A percentile compares a stretch with the other conserved stretches of the same genome.
phyloP scores from a whole-genome alignment of 805 yeast species.

The Cyberlindnera bimundalis region DNA sequence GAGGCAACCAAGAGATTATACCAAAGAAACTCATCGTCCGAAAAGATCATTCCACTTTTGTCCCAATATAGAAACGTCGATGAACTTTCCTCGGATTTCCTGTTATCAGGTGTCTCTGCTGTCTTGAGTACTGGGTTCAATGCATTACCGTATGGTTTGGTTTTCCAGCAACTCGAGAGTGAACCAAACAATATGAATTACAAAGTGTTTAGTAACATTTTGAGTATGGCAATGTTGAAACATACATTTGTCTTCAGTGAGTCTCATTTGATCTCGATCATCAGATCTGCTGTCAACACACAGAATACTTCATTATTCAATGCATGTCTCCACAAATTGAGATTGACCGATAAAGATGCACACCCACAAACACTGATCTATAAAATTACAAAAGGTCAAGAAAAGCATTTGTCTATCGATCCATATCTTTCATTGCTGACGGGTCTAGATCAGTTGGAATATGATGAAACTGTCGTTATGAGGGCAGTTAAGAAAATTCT shows the following conservation, averaged over 20 bases:
- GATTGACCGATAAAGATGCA: slow-evolving; percentile 6
- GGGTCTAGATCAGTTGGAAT: slow-evolving; percentile 8
- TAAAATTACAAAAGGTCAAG: background rate
- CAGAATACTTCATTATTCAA: slow-evolving; percentile 9
- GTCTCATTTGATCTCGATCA: background rate
- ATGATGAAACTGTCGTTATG: slow-evolving; percentile 6
- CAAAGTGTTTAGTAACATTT: slow-evolving; percentile 4
- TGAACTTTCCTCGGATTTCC: slow-evolving; percentile 5
- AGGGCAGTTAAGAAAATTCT: slow-evolving; percentile 8
- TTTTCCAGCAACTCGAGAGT: background rate
- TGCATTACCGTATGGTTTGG: background rate
- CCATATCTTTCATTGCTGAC: slow-evolving; percentile 6
- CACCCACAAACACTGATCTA: slow-evolving; percentile 8
- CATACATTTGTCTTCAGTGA: slow-evolving; percentile 2
- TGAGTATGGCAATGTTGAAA: background rate
- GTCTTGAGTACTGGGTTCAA: slow-evolving; percentile 9
- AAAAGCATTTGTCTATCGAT: background rate
- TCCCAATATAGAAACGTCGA: background rate
- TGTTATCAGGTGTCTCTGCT: slow-evolving; percentile 5
- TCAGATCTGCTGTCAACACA: slow-evolving; percentile 5
- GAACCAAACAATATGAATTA: slow-evolving; percentile 13
- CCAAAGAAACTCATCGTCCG: slow-evolving; percentile 1
- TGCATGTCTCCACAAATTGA: slow-evolving; percentile 1
- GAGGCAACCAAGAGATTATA: slow-evolving; percentile 6
- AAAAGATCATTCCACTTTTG: slow-evolving; percentile 1